Base-by-base conservation (phyloP, 2,329 filamentous ascomycete genomes). In the Phoma herbarum region DNA sequence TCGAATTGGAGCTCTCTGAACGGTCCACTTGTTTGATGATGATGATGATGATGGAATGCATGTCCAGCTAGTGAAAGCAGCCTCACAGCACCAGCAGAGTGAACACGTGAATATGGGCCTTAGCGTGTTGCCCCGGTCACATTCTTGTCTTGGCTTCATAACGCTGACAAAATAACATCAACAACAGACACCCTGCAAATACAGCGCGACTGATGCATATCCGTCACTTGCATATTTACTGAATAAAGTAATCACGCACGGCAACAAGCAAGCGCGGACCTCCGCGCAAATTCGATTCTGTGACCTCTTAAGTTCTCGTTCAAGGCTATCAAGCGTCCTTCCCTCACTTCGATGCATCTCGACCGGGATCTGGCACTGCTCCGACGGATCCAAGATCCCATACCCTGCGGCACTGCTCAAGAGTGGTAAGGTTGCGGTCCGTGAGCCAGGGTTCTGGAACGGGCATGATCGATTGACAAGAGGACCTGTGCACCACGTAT, bases 101-200 rank as follows among this genome's bases (percentile, higher is more conserved):
- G 33, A 52, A 57, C 1, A 18, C 55, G 55, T 57, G 55, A 57
- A 25, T 31, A 5, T 23, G 43, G 10, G 48, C 9, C 6, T 14
- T 39, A 29, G 52, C 52, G 37, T 18, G 46, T 41, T 28, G 35
- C 37, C 42, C 7, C 31, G n/a, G 42, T 42, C 42, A 46, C 47
- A 51, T 56, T 52, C 47, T 47, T 33, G 31, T 47, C 26, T 28
- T 29, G 35, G 52, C 43, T 35, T 52, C 48, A 52, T 37, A n/a
- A 20, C 18, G 10, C 20, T 28, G 14, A 28, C 22, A 29, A 26
- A 28, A 22, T 23, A 49, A n/a, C 25, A 39, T 18, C 35, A 42
- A 18, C 31, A 2, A 18, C 45, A 26, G 10, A 18, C 31, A 26
- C 26, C 14, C 20, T 16, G 22, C 20, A 18, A 49, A 43, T 22